Evolutionary conservation across 208 protist species (phyloP).

Genomic region (Leptomonas seymouri): DNA sequence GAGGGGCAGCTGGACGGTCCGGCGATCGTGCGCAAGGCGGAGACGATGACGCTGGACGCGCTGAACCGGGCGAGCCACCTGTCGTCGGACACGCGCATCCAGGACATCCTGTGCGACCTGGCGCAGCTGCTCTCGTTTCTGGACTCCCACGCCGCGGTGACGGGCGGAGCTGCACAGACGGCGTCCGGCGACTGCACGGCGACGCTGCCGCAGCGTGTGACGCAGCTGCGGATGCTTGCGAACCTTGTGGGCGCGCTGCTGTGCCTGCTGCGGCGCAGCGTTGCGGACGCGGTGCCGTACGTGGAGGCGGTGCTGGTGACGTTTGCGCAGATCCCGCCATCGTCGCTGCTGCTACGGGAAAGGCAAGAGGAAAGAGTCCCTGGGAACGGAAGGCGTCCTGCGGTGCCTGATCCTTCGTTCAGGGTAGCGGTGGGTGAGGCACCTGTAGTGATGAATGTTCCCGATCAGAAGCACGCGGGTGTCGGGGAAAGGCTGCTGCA

Average conservation of each 20-base stretch:
- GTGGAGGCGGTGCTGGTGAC: slow-evolving; percentile 39
- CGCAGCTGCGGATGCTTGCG: slow-evolving; percentile 45
- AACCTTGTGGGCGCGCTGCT: slow-evolving; percentile 41
- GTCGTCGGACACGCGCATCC: slow-evolving; percentile 26
- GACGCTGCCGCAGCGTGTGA: slow-evolving; percentile 33
- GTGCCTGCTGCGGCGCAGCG: slow-evolving; percentile 34
- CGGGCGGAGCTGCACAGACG: slow-evolving; percentile 29
- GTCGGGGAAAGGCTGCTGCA: too few species aligned
- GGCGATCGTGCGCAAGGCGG: slow-evolving; percentile 11
- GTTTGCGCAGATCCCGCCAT: slow-evolving; percentile 33
- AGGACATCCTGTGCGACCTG: slow-evolving; percentile 35
- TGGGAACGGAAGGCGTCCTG: background rate
- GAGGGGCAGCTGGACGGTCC: slow-evolving; percentile 10
- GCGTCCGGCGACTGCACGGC: slow-evolving; percentile 26
- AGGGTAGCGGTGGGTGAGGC: too few species aligned
- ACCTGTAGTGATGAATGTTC: too few species aligned
- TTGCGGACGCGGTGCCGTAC: slow-evolving; percentile 40
- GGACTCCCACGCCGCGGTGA: slow-evolving; percentile 25
- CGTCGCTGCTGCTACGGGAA: slow-evolving; percentile 21
- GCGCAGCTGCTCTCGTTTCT: slow-evolving; percentile 32
- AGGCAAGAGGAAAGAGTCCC: background rate
- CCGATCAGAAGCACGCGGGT: too few species aligned
- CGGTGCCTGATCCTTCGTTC: background rate
- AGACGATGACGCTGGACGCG: slow-evolving; percentile 23
- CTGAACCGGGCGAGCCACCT: slow-evolving; percentile 13